Conservation (phyloP, 2,329 filamentous ascomycete genomes). For the Trichoderma guizhouense region DNA sequence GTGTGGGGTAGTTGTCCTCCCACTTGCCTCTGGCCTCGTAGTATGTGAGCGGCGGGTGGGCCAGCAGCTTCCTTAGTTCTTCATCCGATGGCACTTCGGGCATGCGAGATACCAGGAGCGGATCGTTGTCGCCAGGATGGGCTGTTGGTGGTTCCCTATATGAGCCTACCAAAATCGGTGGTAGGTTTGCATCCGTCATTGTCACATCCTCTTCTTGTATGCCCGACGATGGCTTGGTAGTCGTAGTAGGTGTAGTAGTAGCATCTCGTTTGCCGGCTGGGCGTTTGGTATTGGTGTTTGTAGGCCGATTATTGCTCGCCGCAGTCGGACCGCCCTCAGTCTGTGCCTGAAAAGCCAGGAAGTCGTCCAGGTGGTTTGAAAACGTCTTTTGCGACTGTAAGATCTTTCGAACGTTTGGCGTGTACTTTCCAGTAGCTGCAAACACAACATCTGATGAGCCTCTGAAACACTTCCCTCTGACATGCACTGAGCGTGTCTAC, state of each 20-base stretch:
- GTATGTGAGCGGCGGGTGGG: slow-evolving; percentile 64
- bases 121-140: slow-evolving; percentile 52
- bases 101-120: slow-evolving; percentile 56
- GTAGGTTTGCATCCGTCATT: slow-evolving; percentile 27
- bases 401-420: slow-evolving; percentile 70
- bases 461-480: background rate
- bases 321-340: slow-evolving; percentile 37
- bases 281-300: slow-evolving; percentile 32
- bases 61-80: slow-evolving; percentile 62
- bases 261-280: slow-evolving; percentile 26
- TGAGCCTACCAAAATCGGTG: slow-evolving; percentile 36
- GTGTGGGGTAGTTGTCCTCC: slow-evolving; percentile 50
- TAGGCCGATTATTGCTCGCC: slow-evolving; percentile 25
- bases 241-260: slow-evolving; percentile 12
- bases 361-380: slow-evolving; percentile 77
- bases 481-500: slow-evolving; percentile 15
- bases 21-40: slow-evolving; percentile 55
- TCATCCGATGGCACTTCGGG: slow-evolving; percentile 56
- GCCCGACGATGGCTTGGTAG: slow-evolving; percentile 21
- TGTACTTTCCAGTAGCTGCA: slow-evolving; percentile 54
- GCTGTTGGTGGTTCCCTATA: slow-evolving; percentile 32
- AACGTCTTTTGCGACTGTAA: slow-evolving; percentile 80
- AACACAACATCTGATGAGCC: background rate
- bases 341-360: slow-evolving; percentile 59
- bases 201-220: slow-evolving; percentile 26